These are phyloP conservation scores for Orbilia quercus DNA, from an alignment of 2,329 filamentous ascomycete species.

Conservation along the genomic window DNA sequence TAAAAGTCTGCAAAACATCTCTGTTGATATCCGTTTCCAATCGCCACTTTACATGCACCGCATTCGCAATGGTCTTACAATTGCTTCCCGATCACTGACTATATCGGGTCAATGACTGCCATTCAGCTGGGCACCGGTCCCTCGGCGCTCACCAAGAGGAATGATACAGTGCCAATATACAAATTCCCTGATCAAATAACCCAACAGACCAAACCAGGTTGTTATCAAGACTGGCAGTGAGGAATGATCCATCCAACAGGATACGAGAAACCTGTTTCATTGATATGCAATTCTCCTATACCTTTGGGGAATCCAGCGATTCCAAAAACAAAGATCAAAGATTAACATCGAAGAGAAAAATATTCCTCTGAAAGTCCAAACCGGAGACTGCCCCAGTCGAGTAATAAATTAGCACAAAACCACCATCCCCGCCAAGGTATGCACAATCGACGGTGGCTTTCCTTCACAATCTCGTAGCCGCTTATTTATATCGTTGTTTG, in stretches of 20 bases:
- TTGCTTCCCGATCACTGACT: slow-evolving; percentile 1
- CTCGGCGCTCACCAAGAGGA: slow-evolving; percentile 5
- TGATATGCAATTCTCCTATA: no score
- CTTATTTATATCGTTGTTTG: no score
- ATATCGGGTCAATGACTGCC: slow-evolving; percentile 1
- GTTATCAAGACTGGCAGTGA: no score
- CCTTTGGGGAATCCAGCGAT: no score
- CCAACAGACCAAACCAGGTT: neutral
- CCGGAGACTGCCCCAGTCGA: neutral
- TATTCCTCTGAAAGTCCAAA: neutral
- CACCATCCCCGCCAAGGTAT: slow-evolving; percentile 4
- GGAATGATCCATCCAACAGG: no score
- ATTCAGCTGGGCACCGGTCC: slow-evolving; percentile 7
- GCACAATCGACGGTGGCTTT: slow-evolving; percentile 39
- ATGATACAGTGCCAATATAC: neutral
- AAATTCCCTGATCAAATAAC: slow-evolving; percentile 3
- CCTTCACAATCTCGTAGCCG: no score
- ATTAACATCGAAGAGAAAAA: neutral
- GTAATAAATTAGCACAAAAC: slow-evolving; percentile 11
- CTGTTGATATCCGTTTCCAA: slow-evolving; percentile 23
- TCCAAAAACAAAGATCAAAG: neutral
- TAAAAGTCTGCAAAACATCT: no score
- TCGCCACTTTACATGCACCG: slow-evolving; percentile 5
- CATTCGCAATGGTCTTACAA: slow-evolving; percentile 27
- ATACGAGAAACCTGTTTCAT: no score